Evolutionary conservation across 169 alveolate species (phyloP).

Genomic region (Plasmodium fragile): DNA sequence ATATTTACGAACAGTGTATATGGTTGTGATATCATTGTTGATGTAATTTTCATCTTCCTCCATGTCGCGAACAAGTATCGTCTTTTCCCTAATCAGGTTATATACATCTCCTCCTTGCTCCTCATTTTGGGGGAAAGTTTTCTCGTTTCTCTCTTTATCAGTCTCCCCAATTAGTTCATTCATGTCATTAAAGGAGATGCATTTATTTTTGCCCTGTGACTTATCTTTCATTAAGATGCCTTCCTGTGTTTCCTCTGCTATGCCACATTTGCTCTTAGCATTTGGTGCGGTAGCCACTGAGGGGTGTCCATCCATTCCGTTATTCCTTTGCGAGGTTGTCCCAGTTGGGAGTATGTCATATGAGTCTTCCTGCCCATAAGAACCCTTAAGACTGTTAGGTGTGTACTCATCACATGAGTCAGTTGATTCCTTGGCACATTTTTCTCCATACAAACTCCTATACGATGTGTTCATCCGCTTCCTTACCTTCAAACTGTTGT

Average conservation of each 20-base stretch:
- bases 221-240: neutral
- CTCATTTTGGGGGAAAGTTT: neutral
- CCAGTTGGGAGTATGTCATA: neutral
- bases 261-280: neutral
- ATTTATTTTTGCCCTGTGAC: neutral
- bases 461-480: neutral
- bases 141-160: neutral
- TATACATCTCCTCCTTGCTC: slow-evolving; percentile 5
- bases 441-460: neutral
- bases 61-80: neutral
- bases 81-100: slow-evolving; percentile 35
- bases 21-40: slow-evolving; percentile 1
- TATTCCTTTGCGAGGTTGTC: neutral
- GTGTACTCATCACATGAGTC: neutral
- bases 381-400: neutral
- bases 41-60: slow-evolving; percentile 24
- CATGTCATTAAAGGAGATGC: neutral
- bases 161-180: slow-evolving; percentile 9
- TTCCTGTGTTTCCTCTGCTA: neutral
- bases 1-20: slow-evolving; percentile 21
- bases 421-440: neutral
- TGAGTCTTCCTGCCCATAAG: neutral
- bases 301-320: neutral
- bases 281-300: neutral
- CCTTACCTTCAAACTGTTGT: neutral